A percentile compares a stretch with the other conserved stretches of the same genome.
Conservation (phyloP, 495 filamentous ascomycete genomes). For the Talaromyces ruber region DNA sequence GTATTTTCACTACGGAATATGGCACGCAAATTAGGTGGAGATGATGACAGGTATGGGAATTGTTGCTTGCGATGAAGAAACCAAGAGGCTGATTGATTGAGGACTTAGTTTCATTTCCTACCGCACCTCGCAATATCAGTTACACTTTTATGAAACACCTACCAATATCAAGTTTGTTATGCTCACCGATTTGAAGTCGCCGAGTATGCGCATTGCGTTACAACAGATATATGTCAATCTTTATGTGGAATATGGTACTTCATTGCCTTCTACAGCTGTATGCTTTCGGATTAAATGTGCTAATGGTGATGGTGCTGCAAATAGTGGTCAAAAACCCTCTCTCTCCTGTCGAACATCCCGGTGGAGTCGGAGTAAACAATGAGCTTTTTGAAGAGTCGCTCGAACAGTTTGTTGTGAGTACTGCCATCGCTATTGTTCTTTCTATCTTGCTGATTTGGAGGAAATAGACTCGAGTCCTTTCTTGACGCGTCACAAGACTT, state of each 20-base stretch:
- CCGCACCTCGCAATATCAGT: slow-evolving; percentile 88
- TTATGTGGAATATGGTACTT: slow-evolving; percentile 86
- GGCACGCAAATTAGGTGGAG: slow-evolving; percentile 87
- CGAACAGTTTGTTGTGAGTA: slow-evolving; percentile 69
- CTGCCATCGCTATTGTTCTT: background rate
- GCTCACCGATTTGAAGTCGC: slow-evolving; percentile 83
- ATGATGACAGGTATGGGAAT: slow-evolving; percentile 60
- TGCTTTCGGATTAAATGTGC: background rate
- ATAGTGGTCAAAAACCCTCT: slow-evolving; percentile 91
- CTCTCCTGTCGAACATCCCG: slow-evolving; percentile 80
- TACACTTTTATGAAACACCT: slow-evolving; percentile 97
- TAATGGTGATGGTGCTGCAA: background rate
- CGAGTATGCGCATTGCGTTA: slow-evolving; percentile 83
- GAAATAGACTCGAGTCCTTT: background rate
- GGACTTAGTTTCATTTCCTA: slow-evolving; percentile 70
- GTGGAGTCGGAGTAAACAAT: slow-evolving; percentile 81
- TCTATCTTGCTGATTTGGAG: background rate
- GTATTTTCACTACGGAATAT: slow-evolving; percentile 95
- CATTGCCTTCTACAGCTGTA: background rate
- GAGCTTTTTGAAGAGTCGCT: slow-evolving; percentile 90
- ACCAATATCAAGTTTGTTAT: slow-evolving; percentile 94
- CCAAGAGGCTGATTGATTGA: background rate
- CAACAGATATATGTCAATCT: slow-evolving; percentile 99
- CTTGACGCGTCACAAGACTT: background rate
- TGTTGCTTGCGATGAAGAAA: background rate